Percentiles rank a stretch among this genome's conserved stretches.
Evolutionary conservation across 176 grass and related monocot species (phyloP).

Genomic region (Hsuehochloa calcarea): DNA sequence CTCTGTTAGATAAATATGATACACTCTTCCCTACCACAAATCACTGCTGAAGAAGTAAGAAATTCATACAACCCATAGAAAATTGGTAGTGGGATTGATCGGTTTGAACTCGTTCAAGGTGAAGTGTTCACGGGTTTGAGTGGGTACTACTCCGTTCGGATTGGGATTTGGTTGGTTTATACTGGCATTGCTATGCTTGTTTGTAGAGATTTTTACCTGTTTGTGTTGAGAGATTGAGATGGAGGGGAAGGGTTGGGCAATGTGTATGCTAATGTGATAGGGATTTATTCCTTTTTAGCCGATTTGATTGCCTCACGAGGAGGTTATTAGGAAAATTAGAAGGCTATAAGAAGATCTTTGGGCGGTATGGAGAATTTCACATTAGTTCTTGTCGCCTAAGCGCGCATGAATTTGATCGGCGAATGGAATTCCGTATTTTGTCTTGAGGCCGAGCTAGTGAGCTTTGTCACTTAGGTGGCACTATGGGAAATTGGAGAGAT

Average conservation of each 20-base stretch:
- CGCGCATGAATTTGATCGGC: background rate
- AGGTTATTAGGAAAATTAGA: conserved; percentile 3
- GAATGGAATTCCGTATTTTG: background rate
- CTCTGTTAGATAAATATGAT: too few relatives aligned
- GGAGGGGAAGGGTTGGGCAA: conserved; percentile 1
- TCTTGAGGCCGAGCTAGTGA: background rate
- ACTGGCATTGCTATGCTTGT: background rate
- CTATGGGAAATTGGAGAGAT: background rate
- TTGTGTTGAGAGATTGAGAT: background rate
- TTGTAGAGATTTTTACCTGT: background rate
- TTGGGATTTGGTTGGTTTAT: background rate
- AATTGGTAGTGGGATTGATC: background rate
- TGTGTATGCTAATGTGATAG: background rate
- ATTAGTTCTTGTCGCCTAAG: background rate
- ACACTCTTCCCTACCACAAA: too few relatives aligned
- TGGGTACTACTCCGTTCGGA: background rate
- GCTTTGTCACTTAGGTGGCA: background rate
- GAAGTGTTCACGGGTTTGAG: background rate
- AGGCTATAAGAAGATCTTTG: background rate
- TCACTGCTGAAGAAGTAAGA: too few relatives aligned
- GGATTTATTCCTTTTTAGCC: background rate
- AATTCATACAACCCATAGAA: too few relatives aligned
- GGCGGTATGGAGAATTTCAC: background rate
- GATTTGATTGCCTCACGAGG: background rate
- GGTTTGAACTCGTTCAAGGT: background rate